phyloP scores from a whole-genome alignment of 129 eudicot species.

The Chrysanthemum lavandulifolium region DNA sequence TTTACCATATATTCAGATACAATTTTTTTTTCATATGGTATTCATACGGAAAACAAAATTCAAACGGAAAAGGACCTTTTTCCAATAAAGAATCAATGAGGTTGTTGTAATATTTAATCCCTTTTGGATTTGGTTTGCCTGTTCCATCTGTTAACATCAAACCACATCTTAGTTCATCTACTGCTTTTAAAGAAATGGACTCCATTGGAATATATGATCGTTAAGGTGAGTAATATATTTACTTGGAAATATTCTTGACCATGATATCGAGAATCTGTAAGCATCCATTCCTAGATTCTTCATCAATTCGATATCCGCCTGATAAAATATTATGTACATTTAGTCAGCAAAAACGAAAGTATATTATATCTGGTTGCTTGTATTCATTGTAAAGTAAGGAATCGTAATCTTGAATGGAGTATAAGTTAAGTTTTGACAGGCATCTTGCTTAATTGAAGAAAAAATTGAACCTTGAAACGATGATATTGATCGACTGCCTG shows the following conservation, averaged over 20 bases:
- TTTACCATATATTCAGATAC: slow-evolving; percentile 7
- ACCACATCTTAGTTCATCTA: slow-evolving; percentile 2
- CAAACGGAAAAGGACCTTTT: slow-evolving; percentile 51
- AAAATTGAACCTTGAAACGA: slow-evolving; percentile 67
- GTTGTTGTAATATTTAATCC: slow-evolving; percentile 73
- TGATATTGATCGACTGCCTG: slow-evolving; percentile 94
- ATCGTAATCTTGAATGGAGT: slow-evolving; percentile 3
- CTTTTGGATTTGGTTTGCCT: slow-evolving; percentile 77
- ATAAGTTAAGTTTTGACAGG: not conserved
- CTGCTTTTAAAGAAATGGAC: slow-evolving; percentile 20
- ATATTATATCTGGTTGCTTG: slow-evolving; percentile 9
- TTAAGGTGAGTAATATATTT: slow-evolving; percentile 28
- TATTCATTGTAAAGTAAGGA: slow-evolving; percentile 11
- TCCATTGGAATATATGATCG: slow-evolving; percentile 2
- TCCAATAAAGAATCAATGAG: slow-evolving; percentile 74
- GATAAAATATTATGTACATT: not conserved
- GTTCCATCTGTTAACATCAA: slow-evolving; percentile 75
- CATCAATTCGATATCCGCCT: slow-evolving; percentile 90
- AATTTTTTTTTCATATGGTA: not conserved
- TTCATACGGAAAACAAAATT: not conserved
- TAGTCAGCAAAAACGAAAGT: not conserved
- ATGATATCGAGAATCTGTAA: slow-evolving; percentile 93
- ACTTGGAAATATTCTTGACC: slow-evolving; percentile 97
- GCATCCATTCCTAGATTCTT: slow-evolving; percentile 96
- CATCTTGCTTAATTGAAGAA: not conserved